Conservation (phyloP, 2,329 filamentous ascomycete species). For the Pestalotiopsis sp. region DNA sequence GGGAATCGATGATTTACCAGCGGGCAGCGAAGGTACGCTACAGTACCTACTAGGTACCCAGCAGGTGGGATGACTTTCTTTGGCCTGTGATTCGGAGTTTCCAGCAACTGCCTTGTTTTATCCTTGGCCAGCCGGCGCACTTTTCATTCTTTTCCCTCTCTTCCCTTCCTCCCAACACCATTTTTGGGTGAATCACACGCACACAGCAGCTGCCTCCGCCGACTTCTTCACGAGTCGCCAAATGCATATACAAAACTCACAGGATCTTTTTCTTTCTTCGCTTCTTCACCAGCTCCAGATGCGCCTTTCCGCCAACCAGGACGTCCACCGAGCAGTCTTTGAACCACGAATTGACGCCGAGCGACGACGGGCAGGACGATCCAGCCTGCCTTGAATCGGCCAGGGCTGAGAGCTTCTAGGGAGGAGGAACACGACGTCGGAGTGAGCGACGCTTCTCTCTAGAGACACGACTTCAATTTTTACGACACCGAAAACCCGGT, state of each 20-base stretch:
- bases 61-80: background rate
- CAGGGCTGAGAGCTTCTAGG: slow-evolving; percentile 26
- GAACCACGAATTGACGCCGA: slow-evolving; percentile 60
- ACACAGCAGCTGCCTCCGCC: slow-evolving; percentile 20
- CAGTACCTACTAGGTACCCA: background rate
- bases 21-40: background rate
- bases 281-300: slow-evolving; percentile 61
- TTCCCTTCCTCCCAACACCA: slow-evolving; percentile 21
- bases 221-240: slow-evolving; percentile 28
- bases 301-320: slow-evolving; percentile 53
- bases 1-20: background rate
- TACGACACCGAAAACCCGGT: slow-evolving; percentile 1
- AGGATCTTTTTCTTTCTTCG: slow-evolving; percentile 42
- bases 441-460: slow-evolving; percentile 12
- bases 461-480: background rate
- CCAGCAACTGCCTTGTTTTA: background rate
- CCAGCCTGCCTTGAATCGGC: slow-evolving; percentile 41
- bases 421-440: background rate
- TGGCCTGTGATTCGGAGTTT: background rate
- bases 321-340: slow-evolving; percentile 50
- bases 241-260: slow-evolving; percentile 60
- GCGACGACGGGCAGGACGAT: slow-evolving; percentile 55
- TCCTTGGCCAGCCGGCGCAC: background rate
- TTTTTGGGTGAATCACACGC: slow-evolving; percentile 20
- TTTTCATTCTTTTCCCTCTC: slow-evolving; percentile 13